A percentile compares a stretch with the other conserved stretches of the same genome.
Conservation (phyloP, 2,329 filamentous ascomycete genomes). For the Paecilomyces sp. region DNA sequence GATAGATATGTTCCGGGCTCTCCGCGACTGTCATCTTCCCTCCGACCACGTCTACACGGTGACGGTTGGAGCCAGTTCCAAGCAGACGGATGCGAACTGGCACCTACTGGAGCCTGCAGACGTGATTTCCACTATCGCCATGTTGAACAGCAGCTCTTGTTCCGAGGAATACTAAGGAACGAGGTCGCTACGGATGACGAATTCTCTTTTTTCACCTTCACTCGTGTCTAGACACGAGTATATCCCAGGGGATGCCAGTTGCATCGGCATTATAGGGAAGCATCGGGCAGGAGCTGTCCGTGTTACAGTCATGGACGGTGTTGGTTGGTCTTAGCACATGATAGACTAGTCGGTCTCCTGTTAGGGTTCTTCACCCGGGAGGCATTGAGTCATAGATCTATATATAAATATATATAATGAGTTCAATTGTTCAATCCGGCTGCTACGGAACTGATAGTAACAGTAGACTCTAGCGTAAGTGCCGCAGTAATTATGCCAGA, state of each 20-base stretch:
- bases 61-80: constrained; percentile 84
- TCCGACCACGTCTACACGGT: constrained; percentile 74
- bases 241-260: not conserved
- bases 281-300: not conserved
- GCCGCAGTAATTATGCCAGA: too few species aligned
- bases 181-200: not conserved
- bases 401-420: not conserved
- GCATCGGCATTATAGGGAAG: not conserved
- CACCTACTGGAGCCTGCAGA: constrained; percentile 83
- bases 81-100: constrained; percentile 84
- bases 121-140: constrained; percentile 61
- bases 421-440: not conserved
- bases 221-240: not conserved
- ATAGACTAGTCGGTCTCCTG: not conserved
- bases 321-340: not conserved
- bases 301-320: not conserved
- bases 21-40: constrained; percentile 52
- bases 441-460: too few species aligned
- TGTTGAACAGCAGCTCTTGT: constrained; percentile 40
- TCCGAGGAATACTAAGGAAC: not conserved
- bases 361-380: not conserved
- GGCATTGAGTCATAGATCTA: not conserved
- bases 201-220: not conserved
- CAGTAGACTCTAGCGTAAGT: too few species aligned
- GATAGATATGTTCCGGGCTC: constrained; percentile 73